Conservation (phyloP, 2,329 filamentous ascomycete genomes). For the Macrophomina phaseolina region DNA sequence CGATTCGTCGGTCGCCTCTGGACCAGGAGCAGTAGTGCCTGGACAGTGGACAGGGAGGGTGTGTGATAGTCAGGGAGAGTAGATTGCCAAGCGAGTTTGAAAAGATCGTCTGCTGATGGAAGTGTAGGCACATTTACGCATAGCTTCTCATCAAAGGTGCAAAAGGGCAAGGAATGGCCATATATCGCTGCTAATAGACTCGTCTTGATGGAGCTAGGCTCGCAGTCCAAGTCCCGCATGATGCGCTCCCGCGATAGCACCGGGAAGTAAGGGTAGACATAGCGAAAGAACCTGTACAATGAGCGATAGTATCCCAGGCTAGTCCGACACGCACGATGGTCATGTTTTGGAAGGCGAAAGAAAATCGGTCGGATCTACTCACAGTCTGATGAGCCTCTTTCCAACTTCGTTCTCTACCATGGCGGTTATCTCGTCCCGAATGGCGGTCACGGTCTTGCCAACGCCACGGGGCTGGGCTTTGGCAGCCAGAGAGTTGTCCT, state of each 20-base stretch:
- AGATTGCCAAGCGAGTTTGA: constrained; percentile 40
- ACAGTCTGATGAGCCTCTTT: constrained; percentile 47
- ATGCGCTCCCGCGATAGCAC: constrained; percentile 47
- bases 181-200: constrained; percentile 51
- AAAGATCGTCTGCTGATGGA: constrained; percentile 40
- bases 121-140: constrained; percentile 42
- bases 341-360: neutral
- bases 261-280: constrained; percentile 54
- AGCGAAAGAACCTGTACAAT: constrained; percentile 42
- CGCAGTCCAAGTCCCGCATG: constrained; percentile 35
- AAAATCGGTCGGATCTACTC: neutral
- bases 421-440: constrained; percentile 38
- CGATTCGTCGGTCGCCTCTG: constrained; percentile 40
- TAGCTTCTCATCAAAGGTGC: constrained; percentile 51
- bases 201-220: constrained; percentile 43
- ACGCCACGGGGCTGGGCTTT: constrained; percentile 43
- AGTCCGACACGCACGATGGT: neutral
- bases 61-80: constrained; percentile 38
- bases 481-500: constrained; percentile 40
- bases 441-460: constrained; percentile 33
- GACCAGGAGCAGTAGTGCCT: constrained; percentile 40
- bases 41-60: constrained; percentile 38
- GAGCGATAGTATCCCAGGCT: neutral
- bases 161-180: constrained; percentile 52
- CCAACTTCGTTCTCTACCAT: constrained; percentile 41